Conservation (phyloP, 352 stramenopile genomes). For the Phytophthora agathidicida region DNA sequence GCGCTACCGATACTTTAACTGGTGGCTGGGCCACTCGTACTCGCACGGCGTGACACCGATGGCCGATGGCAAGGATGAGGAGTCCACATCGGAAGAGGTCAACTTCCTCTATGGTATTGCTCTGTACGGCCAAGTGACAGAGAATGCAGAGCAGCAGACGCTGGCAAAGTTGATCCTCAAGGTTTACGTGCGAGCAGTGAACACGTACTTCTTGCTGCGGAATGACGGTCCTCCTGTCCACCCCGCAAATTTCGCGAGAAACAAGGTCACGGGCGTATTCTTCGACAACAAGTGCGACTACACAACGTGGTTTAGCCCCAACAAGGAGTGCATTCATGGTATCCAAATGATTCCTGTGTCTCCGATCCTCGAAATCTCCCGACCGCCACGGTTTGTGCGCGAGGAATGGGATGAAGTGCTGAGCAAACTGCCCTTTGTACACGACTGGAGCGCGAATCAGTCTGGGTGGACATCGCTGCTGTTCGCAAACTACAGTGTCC, state of each 20-base stretch:
- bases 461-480: slow-evolving; percentile 68
- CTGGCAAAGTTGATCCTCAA: slow-evolving; percentile 68
- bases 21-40: slow-evolving; percentile 73
- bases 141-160: slow-evolving; percentile 42
- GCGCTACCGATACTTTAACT: slow-evolving; percentile 65
- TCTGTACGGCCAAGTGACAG: slow-evolving; percentile 56
- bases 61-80: slow-evolving; percentile 75
- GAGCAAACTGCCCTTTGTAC: slow-evolving; percentile 51
- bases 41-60: slow-evolving; percentile 74
- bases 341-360: slow-evolving; percentile 81
- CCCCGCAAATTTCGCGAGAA: slow-evolving; percentile 54
- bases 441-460: slow-evolving; percentile 52
- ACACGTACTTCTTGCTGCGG: slow-evolving; percentile 72
- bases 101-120: slow-evolving; percentile 69
- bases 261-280: slow-evolving; percentile 77
- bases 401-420: slow-evolving; percentile 75
- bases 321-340: slow-evolving; percentile 78
- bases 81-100: slow-evolving; percentile 73
- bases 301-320: slow-evolving; percentile 74
- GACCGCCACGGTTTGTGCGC: slow-evolving; percentile 45
- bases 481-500: slow-evolving; percentile 60
- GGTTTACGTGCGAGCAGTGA: slow-evolving; percentile 57
- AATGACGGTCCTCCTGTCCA: slow-evolving; percentile 50
- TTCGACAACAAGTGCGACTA: slow-evolving; percentile 85
- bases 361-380: slow-evolving; percentile 52